Base-by-base conservation (phyloP, 1,139 yeast species). In the Torulaspora pretoriensis region DNA sequence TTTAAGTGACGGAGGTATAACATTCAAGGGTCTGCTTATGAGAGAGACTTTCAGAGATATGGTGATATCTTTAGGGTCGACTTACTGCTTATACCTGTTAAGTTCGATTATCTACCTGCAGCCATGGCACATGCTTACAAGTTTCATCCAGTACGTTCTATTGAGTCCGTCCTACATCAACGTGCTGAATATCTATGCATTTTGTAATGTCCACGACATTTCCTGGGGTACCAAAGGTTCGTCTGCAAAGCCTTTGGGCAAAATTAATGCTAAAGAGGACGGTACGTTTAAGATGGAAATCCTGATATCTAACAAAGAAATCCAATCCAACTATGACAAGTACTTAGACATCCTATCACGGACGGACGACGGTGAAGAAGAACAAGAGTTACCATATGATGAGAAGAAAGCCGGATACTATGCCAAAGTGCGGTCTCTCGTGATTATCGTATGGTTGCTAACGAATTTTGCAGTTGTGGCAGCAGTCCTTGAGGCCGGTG, bases 191-290 rank as follows among this genome's bases (percentile, higher is more conserved):
- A 83, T 90, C 33, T 90, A 88, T 69, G 96, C 97, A 1, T 89
- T 90, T 61, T 89, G 97, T 70, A 90, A 90, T 65, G 84, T 95
- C 49, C 97, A 90, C 67, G 97, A 90, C 71, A 90, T 90, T 37
- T 84, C 96, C 1, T 92, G 98, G 98, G 98, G 98, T 61, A 92
- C 98, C 0, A 92, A 92, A 64, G 98, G 97, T 49, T 86, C 82
- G 8, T 78, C 78, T 46, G 80, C 82, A 1, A 78, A 75, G 50
- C 79, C 78, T 22, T 64, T 79, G 41, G 88, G 88, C 27, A 77
- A 77, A 35, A 83, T 82, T 24, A 81, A 78, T 55, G 78, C 81
- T 52, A 77, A 82, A 50, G 83, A 80, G 50, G 84, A 80, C 58
- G 89, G 86, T 60, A 81, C 85, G 49, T 81, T 85, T 54, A 89